A percentile compares a stretch with the other conserved stretches of the same genome.
phyloP scores from a whole-genome alignment of 2,329 filamentous ascomycete genomes.

The Claviceps monticola region DNA sequence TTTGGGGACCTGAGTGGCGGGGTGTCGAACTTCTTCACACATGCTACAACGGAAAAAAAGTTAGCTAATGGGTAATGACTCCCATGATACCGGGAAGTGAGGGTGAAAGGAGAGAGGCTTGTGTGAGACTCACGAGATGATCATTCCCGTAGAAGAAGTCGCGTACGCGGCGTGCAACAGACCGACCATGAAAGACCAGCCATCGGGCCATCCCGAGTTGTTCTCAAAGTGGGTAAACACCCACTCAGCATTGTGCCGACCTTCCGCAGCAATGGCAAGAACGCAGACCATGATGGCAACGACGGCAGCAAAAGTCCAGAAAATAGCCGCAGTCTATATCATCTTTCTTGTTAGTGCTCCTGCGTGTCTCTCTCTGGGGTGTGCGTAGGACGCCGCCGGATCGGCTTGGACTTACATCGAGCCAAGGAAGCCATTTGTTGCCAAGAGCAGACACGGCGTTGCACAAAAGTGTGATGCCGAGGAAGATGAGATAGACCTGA shows the following conservation, averaged over 20 bases:
- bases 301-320: constrained; percentile 61
- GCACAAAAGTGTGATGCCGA: constrained; percentile 50
- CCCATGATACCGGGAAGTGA: background rate
- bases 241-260: constrained; percentile 46
- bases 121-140: constrained; percentile 49
- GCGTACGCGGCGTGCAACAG: constrained; percentile 60
- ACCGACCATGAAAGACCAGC: constrained; percentile 63
- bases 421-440: constrained; percentile 50
- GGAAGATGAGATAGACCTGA: constrained; percentile 59
- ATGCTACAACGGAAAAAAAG: constrained; percentile 31
- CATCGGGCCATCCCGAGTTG: constrained; percentile 53
- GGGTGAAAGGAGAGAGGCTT: background rate
- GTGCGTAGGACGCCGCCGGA: no score
- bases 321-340: constrained; percentile 49
- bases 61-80: background rate
- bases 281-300: constrained; percentile 49
- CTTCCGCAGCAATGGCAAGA: constrained; percentile 54
- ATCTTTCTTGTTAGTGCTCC: background rate
- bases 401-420: constrained; percentile 48
- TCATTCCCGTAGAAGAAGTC: constrained; percentile 67
- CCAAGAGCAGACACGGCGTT: constrained; percentile 52
- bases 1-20: constrained; percentile 54
- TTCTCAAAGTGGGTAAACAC: constrained; percentile 58
- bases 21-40: constrained; percentile 58
- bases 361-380: background rate